Conservation (phyloP, 306 rosid genomes). For the Carpinus viminea region DNA sequence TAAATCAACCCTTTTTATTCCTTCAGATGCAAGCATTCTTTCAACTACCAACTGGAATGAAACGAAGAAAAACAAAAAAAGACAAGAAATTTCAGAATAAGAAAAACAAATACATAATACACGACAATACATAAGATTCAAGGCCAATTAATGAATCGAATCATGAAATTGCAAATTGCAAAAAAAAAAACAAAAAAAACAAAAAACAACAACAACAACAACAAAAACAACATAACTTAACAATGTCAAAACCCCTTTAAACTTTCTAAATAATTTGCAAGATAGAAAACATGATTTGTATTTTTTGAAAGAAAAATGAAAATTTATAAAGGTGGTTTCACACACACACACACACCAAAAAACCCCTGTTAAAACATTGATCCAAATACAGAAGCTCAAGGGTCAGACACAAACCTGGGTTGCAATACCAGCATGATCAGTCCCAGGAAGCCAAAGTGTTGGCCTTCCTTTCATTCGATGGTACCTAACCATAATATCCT, state of each 20-base stretch:
- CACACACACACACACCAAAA: too few species aligned
- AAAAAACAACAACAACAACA: too few species aligned
- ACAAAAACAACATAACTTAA: background rate
- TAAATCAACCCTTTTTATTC: slow-evolving; percentile 75
- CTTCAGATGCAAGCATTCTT: slow-evolving; percentile 92
- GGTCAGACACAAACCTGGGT: slow-evolving; percentile 74
- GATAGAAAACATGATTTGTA: background rate
- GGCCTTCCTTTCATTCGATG: slow-evolving; percentile 97
- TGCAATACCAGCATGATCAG: slow-evolving; percentile 99
- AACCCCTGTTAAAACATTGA: slow-evolving; percentile 8
- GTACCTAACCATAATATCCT: slow-evolving; percentile 98
- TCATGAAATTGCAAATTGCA: too few species aligned
- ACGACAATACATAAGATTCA: background rate
- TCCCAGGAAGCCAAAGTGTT: slow-evolving; percentile 96
- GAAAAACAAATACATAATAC: too few species aligned
- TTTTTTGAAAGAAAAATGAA: background rate
- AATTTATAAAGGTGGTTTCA: slow-evolving; percentile 11
- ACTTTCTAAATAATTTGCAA: too few species aligned
- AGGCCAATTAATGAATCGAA: background rate
- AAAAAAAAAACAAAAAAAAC: too few species aligned
- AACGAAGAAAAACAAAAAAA: slow-evolving; percentile 26
- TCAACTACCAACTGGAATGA: slow-evolving; percentile 90
- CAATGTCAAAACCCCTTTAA: background rate
- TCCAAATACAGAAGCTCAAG: slow-evolving; percentile 8
- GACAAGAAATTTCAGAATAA: slow-evolving; percentile 4